These are phyloP conservation scores for Pestalotiopsis sp. DNA, from an alignment of 2,329 filamentous ascomycete genomes.

Conservation along the genomic window DNA sequence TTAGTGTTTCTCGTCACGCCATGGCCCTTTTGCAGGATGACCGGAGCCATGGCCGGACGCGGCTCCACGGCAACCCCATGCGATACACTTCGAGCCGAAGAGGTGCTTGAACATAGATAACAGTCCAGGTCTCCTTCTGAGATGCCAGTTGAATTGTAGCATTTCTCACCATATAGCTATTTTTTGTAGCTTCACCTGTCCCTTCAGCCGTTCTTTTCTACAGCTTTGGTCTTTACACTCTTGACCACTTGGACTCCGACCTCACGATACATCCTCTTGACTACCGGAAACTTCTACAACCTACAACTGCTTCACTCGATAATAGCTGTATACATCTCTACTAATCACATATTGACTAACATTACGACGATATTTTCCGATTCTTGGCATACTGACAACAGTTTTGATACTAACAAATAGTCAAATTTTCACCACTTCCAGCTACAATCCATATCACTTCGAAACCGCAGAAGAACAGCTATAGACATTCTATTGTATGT, in stretches of 20 bases:
- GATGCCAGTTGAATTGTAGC: background rate
- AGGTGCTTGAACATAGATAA: slow-evolving; percentile 1
- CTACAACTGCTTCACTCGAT: background rate
- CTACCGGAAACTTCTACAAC: background rate
- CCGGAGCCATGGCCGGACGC: background rate
- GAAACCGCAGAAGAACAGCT: background rate
- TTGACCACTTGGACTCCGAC: background rate
- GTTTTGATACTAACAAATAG: background rate
- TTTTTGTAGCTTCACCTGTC: background rate
- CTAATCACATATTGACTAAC: background rate
- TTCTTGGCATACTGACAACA: background rate
- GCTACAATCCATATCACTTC: background rate
- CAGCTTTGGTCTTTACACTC: slow-evolving; percentile 1
- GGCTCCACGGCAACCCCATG: background rate
- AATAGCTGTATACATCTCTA: background rate
- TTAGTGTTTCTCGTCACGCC: slow-evolving; percentile 2
- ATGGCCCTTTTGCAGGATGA: background rate
- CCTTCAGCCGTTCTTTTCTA: background rate
- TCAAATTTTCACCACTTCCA: background rate
- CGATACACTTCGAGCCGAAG: background rate
- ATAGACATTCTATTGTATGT: background rate
- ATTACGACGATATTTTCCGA: background rate
- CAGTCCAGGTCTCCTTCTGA: background rate
- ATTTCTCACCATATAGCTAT: background rate
- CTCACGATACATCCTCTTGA: background rate